Percentiles rank a stretch among this genome's conserved stretches.
These are phyloP conservation scores for Sedum album DNA, from an alignment of 164 flowering plant species.

Conservation along the genomic window DNA sequence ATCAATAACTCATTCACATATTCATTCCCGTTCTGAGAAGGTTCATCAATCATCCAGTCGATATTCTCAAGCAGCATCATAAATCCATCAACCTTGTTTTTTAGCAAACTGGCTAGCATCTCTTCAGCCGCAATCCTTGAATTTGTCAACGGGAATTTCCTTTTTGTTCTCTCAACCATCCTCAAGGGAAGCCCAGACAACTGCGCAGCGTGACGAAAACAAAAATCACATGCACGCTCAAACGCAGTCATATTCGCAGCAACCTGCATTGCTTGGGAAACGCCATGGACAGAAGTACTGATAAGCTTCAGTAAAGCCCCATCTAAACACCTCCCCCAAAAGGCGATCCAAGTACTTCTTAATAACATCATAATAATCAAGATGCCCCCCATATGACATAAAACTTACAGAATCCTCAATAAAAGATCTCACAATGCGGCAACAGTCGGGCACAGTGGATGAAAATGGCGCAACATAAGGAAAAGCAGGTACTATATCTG, in stretches of 20 bases:
- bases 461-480: slow-evolving; percentile 94
- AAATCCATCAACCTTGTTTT: slow-evolving; percentile 79
- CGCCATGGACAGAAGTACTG: slow-evolving; percentile 58
- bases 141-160: slow-evolving; percentile 69
- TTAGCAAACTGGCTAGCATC: slow-evolving; percentile 75
- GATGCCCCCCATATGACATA: slow-evolving; percentile 94
- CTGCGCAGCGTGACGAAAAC: slow-evolving; percentile 92
- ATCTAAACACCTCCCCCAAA: slow-evolving; percentile 71
- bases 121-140: slow-evolving; percentile 91
- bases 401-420: slow-evolving; percentile 96
- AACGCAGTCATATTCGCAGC: slow-evolving; percentile 94
- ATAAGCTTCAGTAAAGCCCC: slow-evolving; percentile 75
- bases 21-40: slow-evolving; percentile 68
- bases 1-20: slow-evolving; percentile 89
- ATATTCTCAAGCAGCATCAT: slow-evolving; percentile 79
- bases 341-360: slow-evolving; percentile 91
- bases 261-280: slow-evolving; percentile 86
- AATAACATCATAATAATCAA: slow-evolving; percentile 84
- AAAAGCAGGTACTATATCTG: slow-evolving; percentile 86
- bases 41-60: slow-evolving; percentile 88
- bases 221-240: slow-evolving; percentile 94
- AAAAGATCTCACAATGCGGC: slow-evolving; percentile 87
- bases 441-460: slow-evolving; percentile 94
- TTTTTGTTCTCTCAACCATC: slow-evolving; percentile 78
- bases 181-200: slow-evolving; percentile 87